These are phyloP conservation scores for Holtermannia corniformis DNA, from an alignment of 768 basidiomycete species.

Conservation along the genomic window DNA sequence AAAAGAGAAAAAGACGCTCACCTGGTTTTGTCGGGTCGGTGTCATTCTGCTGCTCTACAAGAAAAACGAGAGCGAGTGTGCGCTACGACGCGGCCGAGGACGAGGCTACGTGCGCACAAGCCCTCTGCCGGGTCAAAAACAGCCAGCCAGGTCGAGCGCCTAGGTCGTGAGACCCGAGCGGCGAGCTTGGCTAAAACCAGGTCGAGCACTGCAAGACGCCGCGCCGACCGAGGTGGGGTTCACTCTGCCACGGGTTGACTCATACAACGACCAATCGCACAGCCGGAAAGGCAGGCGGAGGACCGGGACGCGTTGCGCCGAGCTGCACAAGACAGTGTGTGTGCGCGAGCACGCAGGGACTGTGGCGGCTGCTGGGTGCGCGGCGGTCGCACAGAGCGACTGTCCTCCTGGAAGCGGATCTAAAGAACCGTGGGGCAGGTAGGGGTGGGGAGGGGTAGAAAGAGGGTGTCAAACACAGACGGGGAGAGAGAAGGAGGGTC, in stretches of 20 bases:
- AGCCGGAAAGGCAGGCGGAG: slow-evolving; percentile 36
- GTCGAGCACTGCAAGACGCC: not conserved
- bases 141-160: too few relatives aligned
- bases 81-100: not conserved
- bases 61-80: not conserved
- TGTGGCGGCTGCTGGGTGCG: too few relatives aligned
- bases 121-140: too few relatives aligned
- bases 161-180: too few relatives aligned
- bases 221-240: not conserved
- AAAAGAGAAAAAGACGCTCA: slow-evolving; percentile 4
- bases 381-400: too few relatives aligned
- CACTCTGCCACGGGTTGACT: slow-evolving; percentile 40
- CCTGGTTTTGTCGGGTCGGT: too few relatives aligned
- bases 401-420: slow-evolving; percentile 36
- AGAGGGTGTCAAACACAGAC: not conserved
- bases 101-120: not conserved
- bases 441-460: slow-evolving; percentile 6
- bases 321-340: not conserved
- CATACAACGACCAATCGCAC: slow-evolving; percentile 37
- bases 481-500: not conserved
- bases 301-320: not conserved
- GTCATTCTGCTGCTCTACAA: not conserved
- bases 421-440: slow-evolving; percentile 40
- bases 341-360: too few relatives aligned
- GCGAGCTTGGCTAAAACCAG: not conserved